phyloP scores from a whole-genome alignment of 2,329 filamentous ascomycete genomes.

The Verticillium zaregamsianum region DNA sequence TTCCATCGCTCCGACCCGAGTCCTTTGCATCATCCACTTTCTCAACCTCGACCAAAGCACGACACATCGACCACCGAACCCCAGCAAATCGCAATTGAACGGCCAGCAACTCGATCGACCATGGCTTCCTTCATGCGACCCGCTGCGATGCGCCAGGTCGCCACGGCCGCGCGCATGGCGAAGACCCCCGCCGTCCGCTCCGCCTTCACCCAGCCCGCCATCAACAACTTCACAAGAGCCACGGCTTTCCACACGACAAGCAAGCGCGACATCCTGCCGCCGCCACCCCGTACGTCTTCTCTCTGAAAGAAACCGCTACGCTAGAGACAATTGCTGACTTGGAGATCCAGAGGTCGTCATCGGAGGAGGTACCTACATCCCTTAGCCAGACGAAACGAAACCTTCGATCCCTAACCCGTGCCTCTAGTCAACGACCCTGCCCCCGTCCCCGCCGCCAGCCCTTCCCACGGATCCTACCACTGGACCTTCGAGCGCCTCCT shows the following conservation, averaged over 20 bases:
- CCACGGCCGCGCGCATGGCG: conserved; percentile 31
- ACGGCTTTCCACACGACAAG: conserved; percentile 85
- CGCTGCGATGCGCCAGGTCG: conserved; percentile 50
- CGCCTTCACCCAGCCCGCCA: conserved; percentile 18
- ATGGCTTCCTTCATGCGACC: conserved; percentile 57
- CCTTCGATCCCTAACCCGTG: conserved; percentile 11
- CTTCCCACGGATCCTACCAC: conserved; percentile 92
- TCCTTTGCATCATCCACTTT: conserved; percentile 23
- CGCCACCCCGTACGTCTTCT: conserved; percentile 70
- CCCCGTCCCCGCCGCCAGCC: conserved; percentile 64
- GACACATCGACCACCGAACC: conserved; percentile 2
- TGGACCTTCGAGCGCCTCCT: conserved; percentile 94
- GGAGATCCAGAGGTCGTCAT: conserved; percentile 60
- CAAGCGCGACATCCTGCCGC: conserved; percentile 72
- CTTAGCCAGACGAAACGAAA: conserved; percentile 4
- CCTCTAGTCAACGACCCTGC: conserved; percentile 78
- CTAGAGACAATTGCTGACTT: conserved; percentile 33
- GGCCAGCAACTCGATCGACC: conserved; percentile 4
- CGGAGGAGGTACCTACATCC: conserved; percentile 60
- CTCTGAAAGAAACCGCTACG: conserved; percentile 8
- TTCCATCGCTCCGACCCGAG: conserved; percentile 7
- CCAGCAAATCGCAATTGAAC: conserved; percentile 10
- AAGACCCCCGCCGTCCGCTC: conserved; percentile 24
- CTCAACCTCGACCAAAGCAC: conserved; percentile 5
- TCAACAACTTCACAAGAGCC: conserved; percentile 44